These are phyloP conservation scores for Coniosporium tulheliwenetii DNA, from an alignment of 2,329 filamentous ascomycete genomes.

Conservation along the genomic window DNA sequence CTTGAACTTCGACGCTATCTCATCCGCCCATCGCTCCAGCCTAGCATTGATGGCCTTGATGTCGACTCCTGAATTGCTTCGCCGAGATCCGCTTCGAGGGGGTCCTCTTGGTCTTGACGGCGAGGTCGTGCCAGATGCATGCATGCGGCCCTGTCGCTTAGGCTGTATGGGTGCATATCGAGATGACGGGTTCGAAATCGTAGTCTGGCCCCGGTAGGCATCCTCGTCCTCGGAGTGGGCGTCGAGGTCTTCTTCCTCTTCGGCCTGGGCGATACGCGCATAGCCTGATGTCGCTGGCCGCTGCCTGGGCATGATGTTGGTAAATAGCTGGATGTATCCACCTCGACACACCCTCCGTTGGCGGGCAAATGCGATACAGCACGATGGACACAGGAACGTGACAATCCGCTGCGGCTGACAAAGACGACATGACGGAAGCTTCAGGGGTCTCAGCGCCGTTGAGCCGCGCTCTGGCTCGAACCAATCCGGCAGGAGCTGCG, in stretches of 20 bases:
- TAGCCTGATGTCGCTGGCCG: slow-evolving; percentile 33
- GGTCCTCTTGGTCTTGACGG: slow-evolving; percentile 11
- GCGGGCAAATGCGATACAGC: too few relatives aligned
- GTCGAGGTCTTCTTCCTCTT: slow-evolving; percentile 29
- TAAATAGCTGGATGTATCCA: too few relatives aligned
- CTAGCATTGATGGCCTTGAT: slow-evolving; percentile 97
- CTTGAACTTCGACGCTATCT: slow-evolving; percentile 96
- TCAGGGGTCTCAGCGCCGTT: too few relatives aligned
- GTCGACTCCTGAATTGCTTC: slow-evolving; percentile 81
- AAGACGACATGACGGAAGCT: too few relatives aligned
- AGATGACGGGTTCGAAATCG: slow-evolving; percentile 16
- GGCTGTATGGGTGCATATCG: slow-evolving; percentile 33
- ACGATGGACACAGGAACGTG: too few relatives aligned
- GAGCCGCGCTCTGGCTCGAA: too few relatives aligned
- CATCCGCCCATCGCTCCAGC: slow-evolving; percentile 90
- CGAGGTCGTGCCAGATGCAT: slow-evolving; percentile 17
- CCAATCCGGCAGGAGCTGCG: too few relatives aligned
- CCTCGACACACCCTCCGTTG: too few relatives aligned
- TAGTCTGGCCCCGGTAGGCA: slow-evolving; percentile 13
- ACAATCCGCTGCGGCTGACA: too few relatives aligned
- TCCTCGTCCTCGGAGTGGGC: slow-evolving; percentile 23
- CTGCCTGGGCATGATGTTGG: slow-evolving; percentile 11
- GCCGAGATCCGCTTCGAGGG: slow-evolving; percentile 14
- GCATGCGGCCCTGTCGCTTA: slow-evolving; percentile 26
- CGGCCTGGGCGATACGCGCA: slow-evolving; percentile 35